Evolutionary conservation across 2,329 filamentous ascomycete species (phyloP), one percentile per base, ranked within the genome.

Genomic region (Podosphaera fusca): DNA sequence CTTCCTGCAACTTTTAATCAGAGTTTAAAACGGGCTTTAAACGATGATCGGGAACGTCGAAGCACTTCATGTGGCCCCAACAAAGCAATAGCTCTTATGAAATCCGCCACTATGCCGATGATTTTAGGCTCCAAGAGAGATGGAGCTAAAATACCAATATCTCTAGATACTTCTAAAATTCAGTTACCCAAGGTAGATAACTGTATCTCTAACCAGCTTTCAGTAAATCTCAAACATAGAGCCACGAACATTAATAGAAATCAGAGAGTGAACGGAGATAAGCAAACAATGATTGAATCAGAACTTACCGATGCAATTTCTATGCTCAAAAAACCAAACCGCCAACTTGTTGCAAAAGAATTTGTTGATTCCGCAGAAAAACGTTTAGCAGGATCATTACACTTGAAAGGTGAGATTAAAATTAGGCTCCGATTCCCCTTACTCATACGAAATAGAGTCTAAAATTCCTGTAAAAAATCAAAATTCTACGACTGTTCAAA

Each of bases 271-370:
- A 85, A 30, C 6, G 31, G 9, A 14, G n/a, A 50, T 8, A 84
- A 79, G 67, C 82, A 83, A 65, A 81, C 80, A 2, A 69, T 77
- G 30, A 75, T 87, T 1, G 80, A 87, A 53, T 78, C 81, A 34
- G 82, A 88, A 64, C 69, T 90, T 38, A 78, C 80, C 61, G 78
- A 86, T 58, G 86, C 86, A 7, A 89, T 92, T 55, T 78, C 77
- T 4, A 77, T 81, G 8, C 68, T 90, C 47, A 82, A 84, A 66
- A 87, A 82, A 68, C 86, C 86, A 0, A 88, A 90, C 64, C 78
- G 86, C 51, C 76, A 79, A 30, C 73, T 84, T 46, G 83, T 82
- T 10, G 80, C 80, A 36, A 81, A 80, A 63, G 76, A 79, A 42
- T 73, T 85, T 58, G 79, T 77, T 2, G 83, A 86, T 61, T 81